Conservation (phyloP, 164 flowering plant species). For the Tinospora cordifolia region DNA sequence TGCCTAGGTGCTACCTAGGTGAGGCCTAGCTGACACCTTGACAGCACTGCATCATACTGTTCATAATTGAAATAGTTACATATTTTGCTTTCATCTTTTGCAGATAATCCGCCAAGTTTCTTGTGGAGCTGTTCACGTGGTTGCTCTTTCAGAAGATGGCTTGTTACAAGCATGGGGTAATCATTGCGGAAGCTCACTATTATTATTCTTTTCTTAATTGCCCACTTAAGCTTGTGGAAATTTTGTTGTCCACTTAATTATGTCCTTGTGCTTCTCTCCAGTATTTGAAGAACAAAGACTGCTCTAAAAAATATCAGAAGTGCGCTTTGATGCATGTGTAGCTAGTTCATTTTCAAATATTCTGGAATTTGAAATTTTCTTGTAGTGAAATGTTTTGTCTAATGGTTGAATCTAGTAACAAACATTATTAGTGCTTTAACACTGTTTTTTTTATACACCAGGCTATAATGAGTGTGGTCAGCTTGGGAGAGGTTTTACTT, state of each 20-base stretch:
- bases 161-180: conserved; percentile 93
- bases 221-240: background rate
- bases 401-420: conserved; percentile 9
- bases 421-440: conserved; percentile 29
- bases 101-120: conserved; percentile 86
- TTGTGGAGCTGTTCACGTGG: conserved; percentile 91
- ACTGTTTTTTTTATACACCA: conserved; percentile 48
- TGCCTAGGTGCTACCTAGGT: too few species aligned
- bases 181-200: conserved; percentile 3
- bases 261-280: background rate
- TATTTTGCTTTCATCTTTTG: conserved; percentile 7
- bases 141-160: conserved; percentile 88
- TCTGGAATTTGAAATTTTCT: background rate
- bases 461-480: conserved; percentile 99
- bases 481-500: conserved; percentile 96
- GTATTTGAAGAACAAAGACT: background rate
- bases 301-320: background rate
- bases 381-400: background rate
- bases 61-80: background rate
- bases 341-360: background rate
- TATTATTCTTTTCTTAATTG: background rate
- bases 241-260: background rate
- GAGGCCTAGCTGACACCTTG: too few species aligned
- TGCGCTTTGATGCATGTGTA: background rate
- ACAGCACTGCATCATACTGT: background rate